Percentiles rank a stretch among this genome's conserved stretches.
Evolutionary conservation across 2,329 filamentous ascomycete genomes (phyloP).

Genomic region (Blastomyces emzantsi): DNA sequence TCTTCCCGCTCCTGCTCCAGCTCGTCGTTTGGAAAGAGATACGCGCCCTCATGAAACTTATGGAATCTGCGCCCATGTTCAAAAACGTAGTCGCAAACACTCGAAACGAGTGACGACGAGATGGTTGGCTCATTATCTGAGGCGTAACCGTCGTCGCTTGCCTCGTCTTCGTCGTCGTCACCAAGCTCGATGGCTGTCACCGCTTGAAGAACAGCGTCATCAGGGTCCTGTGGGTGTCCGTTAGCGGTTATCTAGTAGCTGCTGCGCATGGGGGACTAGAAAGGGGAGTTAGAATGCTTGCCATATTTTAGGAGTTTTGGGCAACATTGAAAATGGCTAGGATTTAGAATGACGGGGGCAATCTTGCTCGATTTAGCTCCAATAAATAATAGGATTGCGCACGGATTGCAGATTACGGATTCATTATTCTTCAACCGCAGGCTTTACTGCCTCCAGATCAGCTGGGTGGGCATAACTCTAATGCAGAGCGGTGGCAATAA

Average conservation of each 20-base stretch:
- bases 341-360: background rate
- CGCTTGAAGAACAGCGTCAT: background rate
- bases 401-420: background rate
- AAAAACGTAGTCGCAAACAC: background rate
- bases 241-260: background rate
- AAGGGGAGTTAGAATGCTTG: background rate
- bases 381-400: background rate
- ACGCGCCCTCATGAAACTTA: conserved; percentile 3
- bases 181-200: background rate
- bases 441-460: no score
- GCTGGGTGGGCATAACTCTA: background rate
- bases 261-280: background rate
- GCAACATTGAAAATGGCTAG: background rate
- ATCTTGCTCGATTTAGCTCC: background rate
- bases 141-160: background rate
- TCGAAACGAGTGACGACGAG: background rate
- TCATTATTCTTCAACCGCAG: background rate
- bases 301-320: background rate
- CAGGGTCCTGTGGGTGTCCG: background rate
- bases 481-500: background rate
- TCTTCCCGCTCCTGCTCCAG: conserved; percentile 7
- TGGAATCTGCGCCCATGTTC: conserved; percentile 6
- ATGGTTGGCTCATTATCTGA: background rate
- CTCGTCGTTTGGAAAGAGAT: conserved; percentile 6
- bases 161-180: background rate